These are phyloP conservation scores for Pisolithus marmoratus DNA, from an alignment of 768 basidiomycete species.

Conservation along the genomic window DNA sequence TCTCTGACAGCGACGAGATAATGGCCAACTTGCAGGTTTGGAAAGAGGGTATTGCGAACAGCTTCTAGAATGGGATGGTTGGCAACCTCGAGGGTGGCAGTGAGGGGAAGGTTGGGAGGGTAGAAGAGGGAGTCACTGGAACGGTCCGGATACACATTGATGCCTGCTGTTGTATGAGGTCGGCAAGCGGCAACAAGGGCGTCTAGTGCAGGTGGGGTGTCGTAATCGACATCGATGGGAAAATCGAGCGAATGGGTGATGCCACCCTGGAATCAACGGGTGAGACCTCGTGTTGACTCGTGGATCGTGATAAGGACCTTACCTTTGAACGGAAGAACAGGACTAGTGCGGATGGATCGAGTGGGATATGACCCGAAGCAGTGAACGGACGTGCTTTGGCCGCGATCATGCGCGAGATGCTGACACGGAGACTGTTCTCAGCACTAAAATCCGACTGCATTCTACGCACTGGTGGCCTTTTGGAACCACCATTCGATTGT, in stretches of 20 bases:
- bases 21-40: slow-evolving; percentile 59
- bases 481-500: slow-evolving; percentile 25
- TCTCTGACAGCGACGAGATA: slow-evolving; percentile 66
- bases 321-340: slow-evolving; percentile 81
- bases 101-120: slow-evolving; percentile 66
- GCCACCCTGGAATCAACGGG: slow-evolving; percentile 46
- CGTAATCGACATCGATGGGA: slow-evolving; percentile 71
- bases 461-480: slow-evolving; percentile 28
- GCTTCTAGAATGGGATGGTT: slow-evolving; percentile 82
- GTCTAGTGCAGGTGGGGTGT: slow-evolving; percentile 71
- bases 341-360: slow-evolving; percentile 61
- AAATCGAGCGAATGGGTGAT: slow-evolving; percentile 79
- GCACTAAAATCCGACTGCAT: slow-evolving; percentile 42
- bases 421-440: slow-evolving; percentile 49
- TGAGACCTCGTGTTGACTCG: background rate
- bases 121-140: slow-evolving; percentile 57
- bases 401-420: slow-evolving; percentile 48
- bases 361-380: slow-evolving; percentile 61
- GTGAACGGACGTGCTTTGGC: slow-evolving; percentile 61
- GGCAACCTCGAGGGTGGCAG: slow-evolving; percentile 70
- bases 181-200: slow-evolving; percentile 71
- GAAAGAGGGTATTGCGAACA: slow-evolving; percentile 66
- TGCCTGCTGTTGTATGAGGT: slow-evolving; percentile 52
- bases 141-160: slow-evolving; percentile 48
- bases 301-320: slow-evolving; percentile 12